Percentiles rank a stretch among this genome's conserved stretches.
These are phyloP conservation scores for Arbutus unedo DNA, from an alignment of 148 eudicot genomes.

Conservation along the genomic window DNA sequence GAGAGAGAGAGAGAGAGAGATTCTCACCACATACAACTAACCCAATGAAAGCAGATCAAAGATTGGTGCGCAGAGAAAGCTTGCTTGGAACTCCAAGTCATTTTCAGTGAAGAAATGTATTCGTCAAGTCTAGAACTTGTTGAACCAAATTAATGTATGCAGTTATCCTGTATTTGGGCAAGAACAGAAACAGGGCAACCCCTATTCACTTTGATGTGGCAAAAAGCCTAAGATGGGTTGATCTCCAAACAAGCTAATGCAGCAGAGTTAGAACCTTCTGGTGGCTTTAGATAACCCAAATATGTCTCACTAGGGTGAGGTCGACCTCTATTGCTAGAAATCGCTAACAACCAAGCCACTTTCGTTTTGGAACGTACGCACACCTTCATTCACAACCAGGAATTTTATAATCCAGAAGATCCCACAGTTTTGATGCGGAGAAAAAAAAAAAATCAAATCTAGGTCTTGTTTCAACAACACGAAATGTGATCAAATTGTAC, in stretches of 20 bases:
- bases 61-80: background rate
- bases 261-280: background rate
- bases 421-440: background rate
- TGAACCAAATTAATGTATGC: background rate
- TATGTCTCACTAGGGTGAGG: background rate
- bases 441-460: background rate
- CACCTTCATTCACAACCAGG: background rate
- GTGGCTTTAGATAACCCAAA: constrained; percentile 1
- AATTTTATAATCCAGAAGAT: too few relatives aligned
- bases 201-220: background rate
- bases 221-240: background rate
- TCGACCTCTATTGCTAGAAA: background rate
- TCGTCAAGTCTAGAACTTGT: background rate
- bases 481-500: background rate
- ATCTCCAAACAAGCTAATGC: background rate
- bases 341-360: background rate
- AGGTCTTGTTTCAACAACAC: background rate
- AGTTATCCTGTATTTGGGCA: background rate
- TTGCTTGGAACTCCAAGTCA: background rate
- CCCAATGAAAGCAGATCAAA: background rate
- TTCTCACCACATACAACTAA: background rate
- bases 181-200: background rate
- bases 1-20: background rate
- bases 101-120: background rate
- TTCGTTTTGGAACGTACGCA: background rate